A percentile compares a stretch with the other conserved stretches of the same genome.
Conservation (phyloP, 768 basidiomycete species). For the Sporobolomyces roseus region DNA sequence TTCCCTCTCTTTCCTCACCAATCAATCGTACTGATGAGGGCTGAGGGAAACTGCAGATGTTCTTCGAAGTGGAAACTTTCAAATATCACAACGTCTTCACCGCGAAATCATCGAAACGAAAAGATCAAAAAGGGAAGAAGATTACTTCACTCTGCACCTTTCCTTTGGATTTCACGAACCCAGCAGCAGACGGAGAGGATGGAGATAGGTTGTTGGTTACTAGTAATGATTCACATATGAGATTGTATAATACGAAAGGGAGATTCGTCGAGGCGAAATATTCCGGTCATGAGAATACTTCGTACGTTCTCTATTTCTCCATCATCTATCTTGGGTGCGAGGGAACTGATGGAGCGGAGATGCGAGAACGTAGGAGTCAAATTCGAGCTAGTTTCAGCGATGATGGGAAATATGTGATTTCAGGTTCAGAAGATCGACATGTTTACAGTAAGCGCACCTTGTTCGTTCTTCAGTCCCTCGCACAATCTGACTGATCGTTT, state of each 20-base stretch:
- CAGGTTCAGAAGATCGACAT: slow-evolving; percentile 42
- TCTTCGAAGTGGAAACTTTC: slow-evolving; percentile 42
- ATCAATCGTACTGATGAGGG: no score
- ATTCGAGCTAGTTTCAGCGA: slow-evolving; percentile 41
- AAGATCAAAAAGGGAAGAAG: slow-evolving; percentile 45
- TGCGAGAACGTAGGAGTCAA: slow-evolving; percentile 18
- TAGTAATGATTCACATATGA: slow-evolving; percentile 45
- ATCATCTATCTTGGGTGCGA: no score
- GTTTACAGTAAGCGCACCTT: slow-evolving; percentile 31
- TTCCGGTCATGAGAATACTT: slow-evolving; percentile 44
- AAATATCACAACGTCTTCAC: slow-evolving; percentile 31
- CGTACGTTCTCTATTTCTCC: slow-evolving; percentile 23
- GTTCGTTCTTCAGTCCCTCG: background rate
- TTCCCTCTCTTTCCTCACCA: background rate
- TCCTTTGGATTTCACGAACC: slow-evolving; percentile 20
- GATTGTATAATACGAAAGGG: slow-evolving; percentile 42
- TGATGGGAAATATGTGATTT: slow-evolving; percentile 44
- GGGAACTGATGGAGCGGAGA: background rate
- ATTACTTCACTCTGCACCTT: slow-evolving; percentile 42
- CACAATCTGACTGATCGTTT: no score
- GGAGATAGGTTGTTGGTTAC: slow-evolving; percentile 42
- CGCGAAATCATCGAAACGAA: slow-evolving; percentile 40
- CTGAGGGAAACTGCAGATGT: slow-evolving; percentile 21
- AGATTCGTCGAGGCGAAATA: slow-evolving; percentile 43
- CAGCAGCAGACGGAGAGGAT: background rate